These are phyloP conservation scores for Rhodosporidiobolus sp. DNA, from an alignment of 768 basidiomycete genomes.

Conservation along the genomic window DNA sequence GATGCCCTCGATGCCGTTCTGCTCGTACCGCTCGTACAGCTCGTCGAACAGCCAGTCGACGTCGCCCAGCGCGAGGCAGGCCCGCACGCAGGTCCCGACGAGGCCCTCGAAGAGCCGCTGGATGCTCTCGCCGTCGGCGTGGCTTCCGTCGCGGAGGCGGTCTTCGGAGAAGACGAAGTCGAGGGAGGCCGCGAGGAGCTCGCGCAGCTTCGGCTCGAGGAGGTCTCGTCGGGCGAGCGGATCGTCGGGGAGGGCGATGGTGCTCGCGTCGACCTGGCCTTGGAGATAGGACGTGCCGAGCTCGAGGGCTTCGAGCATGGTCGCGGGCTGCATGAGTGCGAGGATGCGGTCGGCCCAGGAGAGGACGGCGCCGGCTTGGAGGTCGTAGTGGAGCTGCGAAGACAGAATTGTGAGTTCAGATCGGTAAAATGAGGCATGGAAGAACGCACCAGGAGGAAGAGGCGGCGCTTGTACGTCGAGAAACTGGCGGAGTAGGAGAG, in stretches of 20 bases:
- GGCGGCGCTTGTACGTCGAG: conserved; percentile 78
- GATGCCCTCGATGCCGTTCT: conserved; percentile 75
- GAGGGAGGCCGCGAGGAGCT: conserved; percentile 81
- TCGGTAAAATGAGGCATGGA: no score
- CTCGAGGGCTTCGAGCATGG: conserved; percentile 87
- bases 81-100: conserved; percentile 70
- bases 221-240: conserved; percentile 59
- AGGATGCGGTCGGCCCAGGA: conserved; percentile 95
- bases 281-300: conserved; percentile 76
- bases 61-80: conserved; percentile 74
- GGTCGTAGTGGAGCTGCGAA: conserved; percentile 53
- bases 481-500: conserved; percentile 60
- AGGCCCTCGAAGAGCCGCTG: conserved; percentile 85
- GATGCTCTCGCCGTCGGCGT: conserved; percentile 61
- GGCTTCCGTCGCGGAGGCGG: conserved; percentile 84
- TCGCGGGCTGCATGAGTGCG: conserved; percentile 72
- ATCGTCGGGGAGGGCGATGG: conserved; percentile 76
- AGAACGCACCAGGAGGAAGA: conserved; percentile 76
- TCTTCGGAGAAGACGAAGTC: conserved; percentile 92
- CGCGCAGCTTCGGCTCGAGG: conserved; percentile 71
- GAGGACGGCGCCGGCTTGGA: conserved; percentile 77
- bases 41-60: conserved; percentile 89
- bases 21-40: conserved; percentile 82
- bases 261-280: conserved; percentile 64
- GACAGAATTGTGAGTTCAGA: neutral